These are phyloP conservation scores for Penium margaritaceum DNA, from an alignment of 139 green algal genomes.

Conservation along the genomic window DNA sequence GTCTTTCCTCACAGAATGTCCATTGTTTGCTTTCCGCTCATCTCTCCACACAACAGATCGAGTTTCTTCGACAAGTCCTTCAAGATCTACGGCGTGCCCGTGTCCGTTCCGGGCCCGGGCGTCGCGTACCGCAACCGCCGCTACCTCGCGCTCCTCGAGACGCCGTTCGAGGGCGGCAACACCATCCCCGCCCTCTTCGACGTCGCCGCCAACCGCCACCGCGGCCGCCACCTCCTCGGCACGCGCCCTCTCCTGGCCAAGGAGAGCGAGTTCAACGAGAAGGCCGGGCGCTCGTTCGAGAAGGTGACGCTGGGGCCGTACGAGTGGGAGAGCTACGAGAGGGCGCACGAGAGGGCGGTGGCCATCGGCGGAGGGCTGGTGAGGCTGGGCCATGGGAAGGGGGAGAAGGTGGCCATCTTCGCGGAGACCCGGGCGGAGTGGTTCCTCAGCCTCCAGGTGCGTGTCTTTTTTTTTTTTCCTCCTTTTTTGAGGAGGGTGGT, in stretches of 20 bases:
- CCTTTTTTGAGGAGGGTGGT: too few relatives aligned
- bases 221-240: slow-evolving; percentile 2
- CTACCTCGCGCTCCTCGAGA: slow-evolving; percentile 18
- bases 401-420: slow-evolving; percentile 31
- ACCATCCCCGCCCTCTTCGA: slow-evolving; percentile 22
- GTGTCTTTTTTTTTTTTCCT: too few relatives aligned
- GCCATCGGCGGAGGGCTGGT: slow-evolving; percentile 19
- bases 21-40: too few relatives aligned
- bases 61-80: not conserved
- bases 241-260: slow-evolving; percentile 3
- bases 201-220: slow-evolving; percentile 3
- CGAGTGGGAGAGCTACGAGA: slow-evolving; percentile 11
- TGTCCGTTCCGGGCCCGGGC: not conserved
- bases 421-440: slow-evolving; percentile 35
- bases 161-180: slow-evolving; percentile 16
- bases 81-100: not conserved
- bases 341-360: slow-evolving; percentile 2
- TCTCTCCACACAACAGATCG: too few relatives aligned
- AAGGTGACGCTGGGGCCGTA: slow-evolving; percentile 17
- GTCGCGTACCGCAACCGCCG: slow-evolving; percentile 16
- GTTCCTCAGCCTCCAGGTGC: slow-evolving; percentile 20
- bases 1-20: too few relatives aligned
- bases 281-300: slow-evolving; percentile 11
- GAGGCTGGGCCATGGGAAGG: slow-evolving; percentile 11
- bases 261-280: slow-evolving; percentile 11